phyloP scores from a whole-genome alignment of 768 basidiomycete species.

The Candolleomyces eurysporus region DNA sequence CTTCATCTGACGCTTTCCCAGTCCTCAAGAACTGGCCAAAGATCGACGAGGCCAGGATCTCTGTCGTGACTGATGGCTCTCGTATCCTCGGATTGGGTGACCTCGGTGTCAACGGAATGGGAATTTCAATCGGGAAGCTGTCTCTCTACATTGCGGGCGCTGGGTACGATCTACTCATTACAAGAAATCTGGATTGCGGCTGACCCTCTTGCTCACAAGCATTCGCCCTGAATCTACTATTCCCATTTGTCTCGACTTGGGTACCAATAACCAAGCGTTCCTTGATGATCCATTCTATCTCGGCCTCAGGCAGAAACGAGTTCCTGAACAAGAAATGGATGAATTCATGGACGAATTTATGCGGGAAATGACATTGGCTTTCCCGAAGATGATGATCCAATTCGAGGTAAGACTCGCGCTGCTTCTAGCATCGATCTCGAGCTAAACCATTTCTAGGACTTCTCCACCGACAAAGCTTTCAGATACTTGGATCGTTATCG shows the following conservation, averaged over 20 bases:
- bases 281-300: conserved; percentile 89
- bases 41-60: conserved; percentile 76
- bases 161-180: conserved; percentile 49
- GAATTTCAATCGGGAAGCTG: conserved; percentile 89
- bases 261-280: conserved; percentile 80
- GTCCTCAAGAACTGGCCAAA: conserved; percentile 74
- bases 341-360: conserved; percentile 95
- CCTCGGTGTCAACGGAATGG: conserved; percentile 82
- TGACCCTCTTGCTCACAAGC: conserved; percentile 31
- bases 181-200: not conserved
- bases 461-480: conserved; percentile 91
- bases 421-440: not conserved
- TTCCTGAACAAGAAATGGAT: conserved; percentile 60
- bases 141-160: conserved; percentile 89
- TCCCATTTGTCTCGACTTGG: conserved; percentile 85
- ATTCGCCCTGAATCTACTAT: conserved; percentile 76
- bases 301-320: conserved; percentile 72
- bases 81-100: conserved; percentile 89
- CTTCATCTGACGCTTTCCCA: conserved; percentile 13
- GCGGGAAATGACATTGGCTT: conserved; percentile 68
- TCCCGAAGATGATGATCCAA: conserved; percentile 83
- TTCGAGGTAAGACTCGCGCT: conserved; percentile 55
- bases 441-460: conserved; percentile 53
- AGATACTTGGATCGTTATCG: conserved; percentile 77
- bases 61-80: conserved; percentile 91